Evolutionary conservation across 306 rosid genomes (phyloP), one percentile per base, ranked within the genome.

Genomic region (Cicer cuneatum): DNA sequence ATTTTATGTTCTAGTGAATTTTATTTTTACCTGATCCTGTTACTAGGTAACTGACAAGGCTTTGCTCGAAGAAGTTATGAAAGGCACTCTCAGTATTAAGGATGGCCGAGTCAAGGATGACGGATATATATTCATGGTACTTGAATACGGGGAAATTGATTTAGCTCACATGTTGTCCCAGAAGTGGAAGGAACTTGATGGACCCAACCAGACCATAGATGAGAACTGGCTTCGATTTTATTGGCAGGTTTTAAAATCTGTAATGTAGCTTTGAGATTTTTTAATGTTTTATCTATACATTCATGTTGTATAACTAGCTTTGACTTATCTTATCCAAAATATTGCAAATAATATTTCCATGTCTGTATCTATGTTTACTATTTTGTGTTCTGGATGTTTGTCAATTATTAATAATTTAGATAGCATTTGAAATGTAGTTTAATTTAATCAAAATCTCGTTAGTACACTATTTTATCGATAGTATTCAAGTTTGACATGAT

Each of bases 141-240:
- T 91, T 59, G 98, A 94, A 83, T 91, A 94, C 69, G 98, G 98
- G 47, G 97, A 94, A 89, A 91, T 94, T 47, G 98, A 94, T 88
- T 87, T 94, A 83, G 98, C 98, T 79, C 98, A 90, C 86, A 94
- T 94, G 98, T 92, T 94, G 65, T 91, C 95, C 52, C 97, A 94
- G 85, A 90, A 91, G 83, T 94, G 96, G 98, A 94, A 88, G 80
- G 93, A 90, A 76, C 78, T 94, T 76, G 90, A 90, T 76, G 85
- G 85, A 45, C 46, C 68, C 72, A 69, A 87, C 24, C 82, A 83
- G 83, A 87, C 86, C 71, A 86, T 90, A 68, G 93, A 91, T 69
- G 88, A 90, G 62, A 94, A 94, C 73, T 94, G 98, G 98, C 97
- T 91, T 73, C 92, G 96, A 68, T 94, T 94, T 87, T 94, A 90